Evolutionary conservation across 768 basidiomycete genomes (phyloP).

Genomic region (Russula dissimulans): DNA sequence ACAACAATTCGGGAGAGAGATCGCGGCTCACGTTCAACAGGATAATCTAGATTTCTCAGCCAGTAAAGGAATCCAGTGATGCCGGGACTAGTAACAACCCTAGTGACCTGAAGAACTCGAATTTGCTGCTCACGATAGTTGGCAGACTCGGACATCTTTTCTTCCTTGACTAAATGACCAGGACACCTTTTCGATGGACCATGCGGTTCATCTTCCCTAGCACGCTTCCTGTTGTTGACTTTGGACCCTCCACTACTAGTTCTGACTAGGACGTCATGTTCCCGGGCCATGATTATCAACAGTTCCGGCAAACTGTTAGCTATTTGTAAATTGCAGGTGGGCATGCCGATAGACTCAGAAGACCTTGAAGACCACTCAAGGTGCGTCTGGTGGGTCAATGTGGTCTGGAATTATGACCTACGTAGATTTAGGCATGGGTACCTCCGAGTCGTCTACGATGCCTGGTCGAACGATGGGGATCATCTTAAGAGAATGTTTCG

Average conservation of each 20-base stretch:
- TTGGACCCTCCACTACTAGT: neutral
- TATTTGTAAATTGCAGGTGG: neutral
- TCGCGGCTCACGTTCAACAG: neutral
- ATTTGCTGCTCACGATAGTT: neutral
- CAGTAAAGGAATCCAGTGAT: neutral
- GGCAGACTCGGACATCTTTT: neutral
- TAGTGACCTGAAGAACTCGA: constrained; percentile 5
- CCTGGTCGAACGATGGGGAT: neutral
- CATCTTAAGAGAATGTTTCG: neutral
- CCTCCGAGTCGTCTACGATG: constrained; percentile 2
- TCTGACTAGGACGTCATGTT: too few relatives aligned
- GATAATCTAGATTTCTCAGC: neutral
- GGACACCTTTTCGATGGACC: neutral
- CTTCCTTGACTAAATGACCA: neutral
- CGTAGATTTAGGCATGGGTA: neutral
- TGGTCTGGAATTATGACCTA: neutral
- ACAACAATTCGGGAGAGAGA: neutral
- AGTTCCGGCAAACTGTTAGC: neutral
- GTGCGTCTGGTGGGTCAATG: neutral
- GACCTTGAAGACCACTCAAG: neutral
- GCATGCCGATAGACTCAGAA: neutral
- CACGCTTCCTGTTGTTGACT: constrained; percentile 2
- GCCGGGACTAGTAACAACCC: too few relatives aligned
- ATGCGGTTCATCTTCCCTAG: neutral
- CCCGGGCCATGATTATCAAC: constrained; percentile 7